Evolutionary conservation across 2,329 filamentous ascomycete species (phyloP).

Genomic region (Paramyrothecium roridum): DNA sequence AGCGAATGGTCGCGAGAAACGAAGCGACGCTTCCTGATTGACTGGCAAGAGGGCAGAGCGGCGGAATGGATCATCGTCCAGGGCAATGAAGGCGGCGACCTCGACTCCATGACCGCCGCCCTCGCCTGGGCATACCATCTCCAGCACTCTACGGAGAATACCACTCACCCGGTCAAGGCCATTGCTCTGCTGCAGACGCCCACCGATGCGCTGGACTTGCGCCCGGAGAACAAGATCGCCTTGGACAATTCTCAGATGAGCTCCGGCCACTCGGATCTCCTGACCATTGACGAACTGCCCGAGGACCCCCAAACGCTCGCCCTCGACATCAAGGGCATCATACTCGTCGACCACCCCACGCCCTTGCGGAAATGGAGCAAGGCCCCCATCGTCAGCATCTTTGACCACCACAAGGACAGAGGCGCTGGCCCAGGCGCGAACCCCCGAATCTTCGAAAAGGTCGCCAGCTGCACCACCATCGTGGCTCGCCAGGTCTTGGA

Average conservation of each 20-base stretch:
- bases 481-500: constrained; percentile 44
- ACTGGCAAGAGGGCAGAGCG: constrained; percentile 39
- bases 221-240: constrained; percentile 43
- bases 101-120: constrained; percentile 24
- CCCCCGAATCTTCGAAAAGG: constrained; percentile 39
- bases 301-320: constrained; percentile 41
- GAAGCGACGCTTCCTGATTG: constrained; percentile 41
- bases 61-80: constrained; percentile 42
- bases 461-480: constrained; percentile 40
- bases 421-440: constrained; percentile 35
- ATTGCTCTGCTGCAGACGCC: constrained; percentile 44
- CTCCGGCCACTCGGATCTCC: constrained; percentile 38
- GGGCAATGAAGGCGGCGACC: constrained; percentile 27
- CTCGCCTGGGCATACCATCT: constrained; percentile 46
- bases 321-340: constrained; percentile 37
- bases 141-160: constrained; percentile 37
- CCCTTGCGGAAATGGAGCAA: constrained; percentile 39
- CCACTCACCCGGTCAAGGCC: constrained; percentile 37
- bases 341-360: constrained; percentile 39
- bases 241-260: constrained; percentile 42
- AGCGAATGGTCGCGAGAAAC: constrained; percentile 43
- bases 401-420: constrained; percentile 42
- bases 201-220: constrained; percentile 40
- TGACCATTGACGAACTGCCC: constrained; percentile 44
- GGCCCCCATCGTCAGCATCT: constrained; percentile 40